Percentiles rank a stretch among this genome's conserved stretches.
Conservation (phyloP, 768 basidiomycete species). For the Kwoniella dendrophila region DNA sequence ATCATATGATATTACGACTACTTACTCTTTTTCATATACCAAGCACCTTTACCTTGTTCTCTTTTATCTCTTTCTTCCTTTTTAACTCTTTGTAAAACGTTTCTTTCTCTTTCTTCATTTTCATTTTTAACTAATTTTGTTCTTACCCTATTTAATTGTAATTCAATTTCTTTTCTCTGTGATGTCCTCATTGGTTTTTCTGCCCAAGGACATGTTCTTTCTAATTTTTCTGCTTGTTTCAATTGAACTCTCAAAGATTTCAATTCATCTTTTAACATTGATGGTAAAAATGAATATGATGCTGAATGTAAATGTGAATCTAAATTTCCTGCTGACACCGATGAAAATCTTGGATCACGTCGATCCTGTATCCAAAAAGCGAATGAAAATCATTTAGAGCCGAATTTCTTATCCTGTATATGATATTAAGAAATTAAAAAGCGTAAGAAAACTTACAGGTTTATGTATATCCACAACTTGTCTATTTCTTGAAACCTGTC, state of each 20-base stretch:
- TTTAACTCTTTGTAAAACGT: conserved; percentile 64
- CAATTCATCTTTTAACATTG: conserved; percentile 69
- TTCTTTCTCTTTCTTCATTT: conserved; percentile 69
- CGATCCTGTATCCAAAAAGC: conserved; percentile 61
- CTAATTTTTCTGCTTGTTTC: conserved; percentile 67
- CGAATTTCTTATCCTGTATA: neutral
- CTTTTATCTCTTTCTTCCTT: conserved; percentile 69
- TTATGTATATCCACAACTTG: conserved; percentile 70
- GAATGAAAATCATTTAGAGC: neutral
- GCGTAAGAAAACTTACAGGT: conserved; percentile 59
- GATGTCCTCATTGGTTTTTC: conserved; percentile 62
- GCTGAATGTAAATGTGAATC: conserved; percentile 67
- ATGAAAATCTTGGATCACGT: conserved; percentile 84
- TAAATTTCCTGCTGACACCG: conserved; percentile 68
- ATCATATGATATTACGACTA: too few species aligned
- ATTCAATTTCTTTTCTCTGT: conserved; percentile 72
- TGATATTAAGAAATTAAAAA: neutral
- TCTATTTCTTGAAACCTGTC: conserved; percentile 73
- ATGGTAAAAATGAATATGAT: conserved; percentile 74
- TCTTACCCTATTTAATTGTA: conserved; percentile 73
- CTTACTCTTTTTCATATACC: conserved; percentile 83
- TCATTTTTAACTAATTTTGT: conserved; percentile 74
- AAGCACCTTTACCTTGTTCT: conserved; percentile 74
- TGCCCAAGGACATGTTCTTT: conserved; percentile 39
- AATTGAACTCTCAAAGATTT: conserved; percentile 67